Percentiles rank a stretch among this genome's conserved stretches.
Conservation (phyloP, 805 yeast species). For the Limtongia smithiae region DNA sequence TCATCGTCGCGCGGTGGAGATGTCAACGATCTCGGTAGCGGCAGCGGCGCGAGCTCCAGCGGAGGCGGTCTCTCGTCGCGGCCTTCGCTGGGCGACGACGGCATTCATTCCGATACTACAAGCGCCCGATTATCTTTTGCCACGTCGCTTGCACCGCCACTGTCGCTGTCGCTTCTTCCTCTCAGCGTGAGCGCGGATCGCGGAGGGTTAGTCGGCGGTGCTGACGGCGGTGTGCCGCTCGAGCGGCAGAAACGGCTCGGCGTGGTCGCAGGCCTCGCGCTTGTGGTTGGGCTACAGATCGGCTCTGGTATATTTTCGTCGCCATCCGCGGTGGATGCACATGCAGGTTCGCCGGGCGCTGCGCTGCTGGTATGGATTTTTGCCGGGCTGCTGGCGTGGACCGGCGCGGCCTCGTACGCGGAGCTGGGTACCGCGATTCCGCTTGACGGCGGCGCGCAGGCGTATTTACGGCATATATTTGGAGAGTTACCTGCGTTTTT, state of each 20-base stretch:
- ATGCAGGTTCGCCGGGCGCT: constrained; percentile 41
- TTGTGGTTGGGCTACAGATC: constrained; percentile 44
- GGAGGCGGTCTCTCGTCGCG: constrained; percentile 18
- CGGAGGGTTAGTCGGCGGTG: constrained; percentile 4
- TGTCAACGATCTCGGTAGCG: too few relatives aligned
- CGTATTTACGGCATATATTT: constrained; percentile 39
- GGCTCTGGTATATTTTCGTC: constrained; percentile 45
- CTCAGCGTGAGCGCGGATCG: too few relatives aligned
- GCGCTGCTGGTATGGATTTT: constrained; percentile 40
- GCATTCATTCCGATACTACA: constrained; percentile 29
- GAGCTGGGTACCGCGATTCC: constrained; percentile 44
- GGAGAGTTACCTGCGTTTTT: constrained; percentile 40
- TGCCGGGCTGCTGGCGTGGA: constrained; percentile 44
- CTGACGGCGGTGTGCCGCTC: constrained; percentile 27
- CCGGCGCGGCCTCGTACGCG: constrained; percentile 44
- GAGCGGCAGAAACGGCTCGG: constrained; percentile 31
- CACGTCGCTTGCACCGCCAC: constrained; percentile 6
- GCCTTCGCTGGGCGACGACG: constrained; percentile 17
- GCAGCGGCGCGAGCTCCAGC: constrained; percentile 1
- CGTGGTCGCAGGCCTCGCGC: constrained; percentile 37
- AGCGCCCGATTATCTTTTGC: neutral
- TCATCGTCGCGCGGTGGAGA: constrained; percentile 32
- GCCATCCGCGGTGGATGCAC: constrained; percentile 40
- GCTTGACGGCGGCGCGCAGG: constrained; percentile 42
- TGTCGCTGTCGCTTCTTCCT: constrained; percentile 9